Base-by-base conservation (phyloP, 148 eudicot species). In the Vaccinium myrtillus region DNA sequence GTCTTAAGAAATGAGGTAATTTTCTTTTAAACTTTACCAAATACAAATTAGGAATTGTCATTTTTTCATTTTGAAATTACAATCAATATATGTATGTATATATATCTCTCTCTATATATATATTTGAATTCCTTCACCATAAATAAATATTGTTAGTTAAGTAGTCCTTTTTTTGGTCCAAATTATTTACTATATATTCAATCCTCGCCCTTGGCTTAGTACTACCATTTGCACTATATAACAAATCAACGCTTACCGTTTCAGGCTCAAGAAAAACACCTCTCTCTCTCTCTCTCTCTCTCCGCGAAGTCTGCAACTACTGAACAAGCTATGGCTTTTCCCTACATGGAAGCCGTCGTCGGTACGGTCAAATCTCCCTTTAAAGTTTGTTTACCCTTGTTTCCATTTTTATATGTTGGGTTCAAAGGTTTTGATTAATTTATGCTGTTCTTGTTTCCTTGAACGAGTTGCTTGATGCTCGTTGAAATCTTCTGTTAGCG, bases 301-400 rank as follows among this genome's bases (percentile, higher is more conserved):
- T 54, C 13, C 75, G 36, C n/a, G 30, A 27, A 54, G 19, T 56
- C 83, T 80, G 55, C 75, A 55, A 80, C 58, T 70, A n/a, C 36
- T 25, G 59, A 77, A 30, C 74, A 84, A 21, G 75, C 90, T 88
- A 95, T 96, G 98, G 98, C 93, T 90, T 94, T 96, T 83, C 98
- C 98, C 25, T 96, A 92, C 87, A 88, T 96, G 86, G 98, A 96
- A 88, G 96, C 98, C 19, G 98, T 94, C 48, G 91, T 96, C 32
- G 94, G 98, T 94, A 92, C 43, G 43, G n/a, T 58, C 80, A 50
- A 27, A 80, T 61, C 78, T 82, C 36, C 15, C 74, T 82, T 0
- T 56, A 25, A 30, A 75, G 3, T 81, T 11, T 82, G 13, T 63
- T 0, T 36, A 5, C 46, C 6, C 21, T 10, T 51, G 25, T 59